phyloP scores from a whole-genome alignment of 495 filamentous ascomycete genomes.

The Aspergillus funiculosus region DNA sequence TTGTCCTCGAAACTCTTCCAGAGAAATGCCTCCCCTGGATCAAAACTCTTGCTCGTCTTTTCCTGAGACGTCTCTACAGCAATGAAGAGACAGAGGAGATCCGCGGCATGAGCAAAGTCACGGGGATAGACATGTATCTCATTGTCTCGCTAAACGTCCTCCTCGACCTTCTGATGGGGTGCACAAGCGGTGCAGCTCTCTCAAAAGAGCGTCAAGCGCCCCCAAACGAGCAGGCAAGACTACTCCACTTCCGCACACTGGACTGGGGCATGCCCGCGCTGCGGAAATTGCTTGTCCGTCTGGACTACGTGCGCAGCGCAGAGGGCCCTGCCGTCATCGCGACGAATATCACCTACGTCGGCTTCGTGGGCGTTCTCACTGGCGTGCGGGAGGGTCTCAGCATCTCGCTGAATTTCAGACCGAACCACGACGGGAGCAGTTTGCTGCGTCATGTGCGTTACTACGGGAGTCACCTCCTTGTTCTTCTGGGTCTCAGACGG shows the following conservation, averaged over 20 bases:
- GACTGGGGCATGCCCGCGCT: constrained; percentile 64
- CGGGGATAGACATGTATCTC: constrained; percentile 52
- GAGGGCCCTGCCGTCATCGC: constrained; percentile 43
- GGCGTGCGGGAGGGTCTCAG: constrained; percentile 53
- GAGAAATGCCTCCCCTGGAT: constrained; percentile 24
- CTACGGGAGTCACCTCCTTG: constrained; percentile 46
- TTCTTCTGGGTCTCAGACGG: constrained; percentile 51
- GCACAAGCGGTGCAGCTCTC: constrained; percentile 53
- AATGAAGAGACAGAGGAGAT: constrained; percentile 58
- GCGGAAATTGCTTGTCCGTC: constrained; percentile 49
- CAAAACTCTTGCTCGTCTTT: constrained; percentile 34
- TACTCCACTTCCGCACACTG: constrained; percentile 62
- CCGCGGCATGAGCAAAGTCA: constrained; percentile 47
- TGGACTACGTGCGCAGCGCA: constrained; percentile 47
- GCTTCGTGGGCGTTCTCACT: constrained; percentile 58
- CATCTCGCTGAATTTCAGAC: constrained; percentile 59
- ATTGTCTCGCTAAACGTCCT: constrained; percentile 57
- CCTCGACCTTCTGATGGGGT: constrained; percentile 61
- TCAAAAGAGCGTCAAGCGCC: no score
- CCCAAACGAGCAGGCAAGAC: constrained; percentile 23
- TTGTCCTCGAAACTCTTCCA: constrained; percentile 26
- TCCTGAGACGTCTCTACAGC: constrained; percentile 46
- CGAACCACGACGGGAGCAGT: constrained; percentile 43
- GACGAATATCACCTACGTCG: constrained; percentile 55
- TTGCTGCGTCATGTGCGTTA: constrained; percentile 31